Base-by-base conservation (phyloP, 371 early-diverging fungal genomes). In the Mortierella sp. region DNA sequence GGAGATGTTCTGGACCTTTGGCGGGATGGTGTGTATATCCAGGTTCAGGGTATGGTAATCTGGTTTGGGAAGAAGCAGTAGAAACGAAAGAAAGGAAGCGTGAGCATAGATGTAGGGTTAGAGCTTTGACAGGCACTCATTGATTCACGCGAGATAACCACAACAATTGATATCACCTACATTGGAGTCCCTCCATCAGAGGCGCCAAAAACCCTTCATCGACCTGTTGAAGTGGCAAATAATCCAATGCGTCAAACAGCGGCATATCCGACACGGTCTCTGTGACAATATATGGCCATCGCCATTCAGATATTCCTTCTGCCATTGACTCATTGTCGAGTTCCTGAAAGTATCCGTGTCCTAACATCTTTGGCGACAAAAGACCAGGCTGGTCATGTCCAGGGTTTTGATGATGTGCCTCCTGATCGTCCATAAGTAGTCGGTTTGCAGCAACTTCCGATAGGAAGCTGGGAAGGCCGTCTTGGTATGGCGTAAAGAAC, bases 401-500 rank as follows among this genome's bases (percentile, higher is more conserved):
- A n/a, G n/a, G n/a, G n/a, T n/a, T n/a, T n/a, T n/a, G n/a, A n/a
- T n/a, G n/a, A n/a, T n/a, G n/a, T n/a, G n/a, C n/a, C n/a, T n/a
- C n/a, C n/a, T n/a, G 31, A 16, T 31, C 31, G 14, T 59, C 51
- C 31, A 54, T 31, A 26, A 76, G 74, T 3, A 69, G 44, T 16
- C 34, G 51, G 61, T 81, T 79, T 2, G 82, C 72, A 6, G 67
- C 50, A 8, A 85, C 77, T 31, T 85, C 86, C 4, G 79, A 79
- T 0, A 69, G 11, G 55, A 71, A 85, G 64, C 74, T 48, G 4
- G n/a, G 14, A 14, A 73, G 61, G 8, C 86, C 82, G 8, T 79
- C 79, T 28, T 76, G 70, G 28, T 79, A 53, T 2, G 86, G 86
- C n/a, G 77, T 81, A n/a, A 85, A 85, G 51, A 85, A 85, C 72